These are phyloP conservation scores for Phytophthora pseudosyringae DNA, from an alignment of 352 stramenopile genomes.

Conservation along the genomic window DNA sequence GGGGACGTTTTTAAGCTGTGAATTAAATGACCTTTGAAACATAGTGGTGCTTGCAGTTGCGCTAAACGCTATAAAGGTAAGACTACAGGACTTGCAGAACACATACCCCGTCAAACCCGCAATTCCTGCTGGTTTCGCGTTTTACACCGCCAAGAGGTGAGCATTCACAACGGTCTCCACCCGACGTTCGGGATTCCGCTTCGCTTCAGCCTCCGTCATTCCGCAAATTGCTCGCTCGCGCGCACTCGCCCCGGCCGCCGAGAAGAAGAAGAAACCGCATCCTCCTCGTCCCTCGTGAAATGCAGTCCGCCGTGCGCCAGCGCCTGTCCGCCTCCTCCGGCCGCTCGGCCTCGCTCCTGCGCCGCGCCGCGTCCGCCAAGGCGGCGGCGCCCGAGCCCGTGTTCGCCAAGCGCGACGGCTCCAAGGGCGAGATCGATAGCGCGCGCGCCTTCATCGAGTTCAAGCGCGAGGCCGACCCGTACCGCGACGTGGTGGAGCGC, in stretches of 20 bases:
- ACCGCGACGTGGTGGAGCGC: slow-evolving; percentile 92
- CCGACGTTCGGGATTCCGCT: slow-evolving; percentile 16
- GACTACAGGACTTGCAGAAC: neutral
- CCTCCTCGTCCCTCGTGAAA: slow-evolving; percentile 4
- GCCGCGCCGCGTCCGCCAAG: slow-evolving; percentile 33
- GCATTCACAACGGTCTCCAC: slow-evolving; percentile 30
- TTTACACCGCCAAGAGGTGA: slow-evolving; percentile 31
- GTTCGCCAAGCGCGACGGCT: slow-evolving; percentile 72
- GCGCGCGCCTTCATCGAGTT: slow-evolving; percentile 87
- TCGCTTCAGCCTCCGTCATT: slow-evolving; percentile 36
- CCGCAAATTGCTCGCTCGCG: slow-evolving; percentile 35
- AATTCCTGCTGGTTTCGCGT: slow-evolving; percentile 4
- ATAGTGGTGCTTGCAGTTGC: neutral
- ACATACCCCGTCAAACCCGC: neutral
- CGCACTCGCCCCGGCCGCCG: slow-evolving; percentile 15
- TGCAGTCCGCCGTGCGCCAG: slow-evolving; percentile 40
- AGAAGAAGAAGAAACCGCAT: slow-evolving; percentile 10
- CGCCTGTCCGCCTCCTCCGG: slow-evolving; percentile 19
- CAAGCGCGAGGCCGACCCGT: slow-evolving; percentile 90
- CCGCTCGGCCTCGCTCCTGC: slow-evolving; percentile 14
- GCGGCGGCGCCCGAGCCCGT: slow-evolving; percentile 35
- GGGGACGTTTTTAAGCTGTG: slow-evolving; percentile 25
- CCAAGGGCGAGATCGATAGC: slow-evolving; percentile 69
- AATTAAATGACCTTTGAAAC: slow-evolving; percentile 5
- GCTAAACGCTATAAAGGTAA: too few relatives aligned